These are phyloP conservation scores for Hypoxylon crocopeplum DNA, from an alignment of 495 filamentous ascomycete genomes.

Conservation along the genomic window DNA sequence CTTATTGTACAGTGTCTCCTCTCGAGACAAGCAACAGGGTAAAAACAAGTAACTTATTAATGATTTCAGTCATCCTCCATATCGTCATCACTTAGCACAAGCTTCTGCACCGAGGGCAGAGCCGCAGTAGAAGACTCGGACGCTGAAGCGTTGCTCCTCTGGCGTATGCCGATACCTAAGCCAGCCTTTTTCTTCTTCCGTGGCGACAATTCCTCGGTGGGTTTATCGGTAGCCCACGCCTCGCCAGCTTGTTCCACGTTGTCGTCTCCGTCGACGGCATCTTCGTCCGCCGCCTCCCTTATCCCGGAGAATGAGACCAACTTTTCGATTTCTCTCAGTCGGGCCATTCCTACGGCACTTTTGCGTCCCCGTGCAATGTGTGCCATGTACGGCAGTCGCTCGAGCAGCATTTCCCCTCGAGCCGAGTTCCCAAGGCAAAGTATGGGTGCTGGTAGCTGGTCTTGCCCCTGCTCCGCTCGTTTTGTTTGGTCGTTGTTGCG, in stretches of 20 bases:
- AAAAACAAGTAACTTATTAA: neutral
- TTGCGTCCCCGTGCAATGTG: conserved; percentile 60
- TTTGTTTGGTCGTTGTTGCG: conserved; percentile 17
- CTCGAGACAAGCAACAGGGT: neutral
- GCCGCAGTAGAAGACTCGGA: conserved; percentile 32
- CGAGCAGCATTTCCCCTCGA: conserved; percentile 75
- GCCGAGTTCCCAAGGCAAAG: conserved; percentile 65
- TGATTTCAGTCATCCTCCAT: conserved; percentile 78
- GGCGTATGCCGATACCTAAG: conserved; percentile 35
- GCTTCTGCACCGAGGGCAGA: conserved; percentile 61
- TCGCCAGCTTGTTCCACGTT: conserved; percentile 51
- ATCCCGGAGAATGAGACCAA: conserved; percentile 72
- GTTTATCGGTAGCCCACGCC: conserved; percentile 65
- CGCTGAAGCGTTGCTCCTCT: conserved; percentile 27
- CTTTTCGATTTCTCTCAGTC: conserved; percentile 64
- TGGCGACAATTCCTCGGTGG: conserved; percentile 51
- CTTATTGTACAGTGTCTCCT: neutral
- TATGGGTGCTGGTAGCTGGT: conserved; percentile 40
- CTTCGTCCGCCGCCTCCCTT: conserved; percentile 50
- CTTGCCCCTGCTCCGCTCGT: conserved; percentile 19
- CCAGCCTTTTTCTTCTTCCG: conserved; percentile 43
- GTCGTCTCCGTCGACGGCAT: conserved; percentile 54
- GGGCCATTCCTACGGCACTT: conserved; percentile 31
- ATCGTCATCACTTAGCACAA: conserved; percentile 92
- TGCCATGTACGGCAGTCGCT: conserved; percentile 85